Evolutionary conservation across 805 yeast species (phyloP).

Genomic region (Lachancea waltii): DNA sequence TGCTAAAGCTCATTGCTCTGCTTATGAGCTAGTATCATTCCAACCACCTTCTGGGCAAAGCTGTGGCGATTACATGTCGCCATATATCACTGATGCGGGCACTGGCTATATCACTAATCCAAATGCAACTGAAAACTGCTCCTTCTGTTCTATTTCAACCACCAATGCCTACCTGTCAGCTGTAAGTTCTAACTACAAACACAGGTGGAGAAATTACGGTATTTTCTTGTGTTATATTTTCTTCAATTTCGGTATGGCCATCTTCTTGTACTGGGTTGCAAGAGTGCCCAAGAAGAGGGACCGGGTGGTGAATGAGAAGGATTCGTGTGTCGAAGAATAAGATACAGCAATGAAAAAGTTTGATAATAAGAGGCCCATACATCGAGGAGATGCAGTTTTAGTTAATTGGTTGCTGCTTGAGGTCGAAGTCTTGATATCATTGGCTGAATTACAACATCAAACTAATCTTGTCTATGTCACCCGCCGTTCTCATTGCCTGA

Average conservation of each 20-base stretch:
- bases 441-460: too few relatives aligned
- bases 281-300: slow-evolving; percentile 59
- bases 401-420: too few relatives aligned
- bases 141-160: slow-evolving; percentile 46
- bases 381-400: too few relatives aligned
- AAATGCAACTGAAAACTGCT: slow-evolving; percentile 46
- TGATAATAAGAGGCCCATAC: too few relatives aligned
- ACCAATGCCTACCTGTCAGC: slow-evolving; percentile 53
- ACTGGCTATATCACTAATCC: slow-evolving; percentile 45
- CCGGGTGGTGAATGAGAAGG: slow-evolving; percentile 11
- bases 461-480: too few relatives aligned
- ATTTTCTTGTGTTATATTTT: slow-evolving; percentile 47
- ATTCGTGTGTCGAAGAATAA: slow-evolving; percentile 6
- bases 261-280: slow-evolving; percentile 51
- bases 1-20: slow-evolving; percentile 41
- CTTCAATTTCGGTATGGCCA: slow-evolving; percentile 38
- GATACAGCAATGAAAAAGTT: too few relatives aligned
- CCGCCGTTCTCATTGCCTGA: too few relatives aligned
- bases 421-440: too few relatives aligned
- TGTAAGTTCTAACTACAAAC: slow-evolving; percentile 35
- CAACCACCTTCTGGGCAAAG: slow-evolving; percentile 51
- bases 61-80: slow-evolving; percentile 48
- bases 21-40: slow-evolving; percentile 42
- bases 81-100: slow-evolving; percentile 31
- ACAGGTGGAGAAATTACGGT: slow-evolving; percentile 58